Conservation (phyloP, 2,329 filamentous ascomycete species). For the Ustulina deusta region DNA sequence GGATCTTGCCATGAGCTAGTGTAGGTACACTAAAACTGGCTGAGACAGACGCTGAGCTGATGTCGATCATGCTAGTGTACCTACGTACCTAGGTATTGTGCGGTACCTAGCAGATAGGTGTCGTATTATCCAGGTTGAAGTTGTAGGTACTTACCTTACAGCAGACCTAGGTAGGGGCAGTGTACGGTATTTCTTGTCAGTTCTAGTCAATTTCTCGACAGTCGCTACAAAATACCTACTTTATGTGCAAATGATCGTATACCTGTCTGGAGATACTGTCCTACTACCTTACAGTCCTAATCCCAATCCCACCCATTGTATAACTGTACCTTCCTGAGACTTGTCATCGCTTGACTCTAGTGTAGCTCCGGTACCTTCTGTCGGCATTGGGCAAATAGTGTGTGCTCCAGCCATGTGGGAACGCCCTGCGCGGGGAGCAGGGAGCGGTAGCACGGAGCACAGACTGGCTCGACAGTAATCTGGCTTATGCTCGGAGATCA, state of each 20-base stretch:
- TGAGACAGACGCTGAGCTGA: constrained; percentile 38
- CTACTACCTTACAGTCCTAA: neutral
- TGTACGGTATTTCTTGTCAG: neutral
- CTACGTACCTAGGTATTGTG: neutral
- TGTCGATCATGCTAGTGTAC: constrained; percentile 25
- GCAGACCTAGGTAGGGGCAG: neutral
- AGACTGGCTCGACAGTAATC: constrained; percentile 31
- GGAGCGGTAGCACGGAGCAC: constrained; percentile 46
- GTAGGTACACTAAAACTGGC: no score
- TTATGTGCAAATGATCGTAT: neutral
- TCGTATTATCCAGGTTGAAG: neutral
- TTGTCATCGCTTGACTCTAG: constrained; percentile 12
- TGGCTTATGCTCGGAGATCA: constrained; percentile 19
- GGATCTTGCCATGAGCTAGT: constrained; percentile 34
- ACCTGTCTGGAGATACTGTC: neutral
- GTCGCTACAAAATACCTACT: neutral
- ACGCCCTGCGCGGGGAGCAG: constrained; percentile 29
- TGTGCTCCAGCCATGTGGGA: constrained; percentile 25
- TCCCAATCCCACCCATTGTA: neutral
- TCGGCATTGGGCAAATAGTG: constrained; percentile 32
- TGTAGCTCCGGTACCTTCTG: constrained; percentile 5
- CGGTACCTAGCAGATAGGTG: constrained; percentile 3
- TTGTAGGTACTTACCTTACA: no score
- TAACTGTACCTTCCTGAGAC: neutral
- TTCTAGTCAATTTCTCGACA: neutral